Conservation (phyloP, 148 eudicot species). For the Dysphania ambrosioides region DNA sequence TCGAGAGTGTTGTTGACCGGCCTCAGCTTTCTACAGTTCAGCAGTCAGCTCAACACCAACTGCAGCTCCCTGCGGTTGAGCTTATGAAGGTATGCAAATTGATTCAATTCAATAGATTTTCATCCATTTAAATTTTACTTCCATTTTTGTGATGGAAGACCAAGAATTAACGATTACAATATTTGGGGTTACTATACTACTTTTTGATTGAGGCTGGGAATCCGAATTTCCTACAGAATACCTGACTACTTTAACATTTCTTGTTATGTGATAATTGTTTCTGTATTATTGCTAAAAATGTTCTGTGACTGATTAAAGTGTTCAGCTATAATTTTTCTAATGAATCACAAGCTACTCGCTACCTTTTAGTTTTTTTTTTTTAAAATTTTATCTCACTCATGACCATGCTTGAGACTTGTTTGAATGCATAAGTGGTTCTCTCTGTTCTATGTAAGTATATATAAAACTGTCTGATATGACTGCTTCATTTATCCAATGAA, state of each 20-base stretch:
- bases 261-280: not conserved
- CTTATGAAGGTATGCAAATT: constrained; percentile 64
- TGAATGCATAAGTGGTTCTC: not conserved
- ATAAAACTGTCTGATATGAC: not conserved
- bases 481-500: not conserved
- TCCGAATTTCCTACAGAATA: not conserved
- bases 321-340: no score
- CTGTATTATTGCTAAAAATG: not conserved
- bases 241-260: not conserved
- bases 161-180: not conserved
- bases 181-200: not conserved
- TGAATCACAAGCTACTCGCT: no score
- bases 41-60: constrained; percentile 72
- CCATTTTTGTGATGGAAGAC: constrained; percentile 6
- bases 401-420: no score
- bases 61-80: constrained; percentile 87
- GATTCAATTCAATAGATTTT: not conserved
- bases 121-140: not conserved
- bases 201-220: not conserved
- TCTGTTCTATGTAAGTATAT: not conserved
- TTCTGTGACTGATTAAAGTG: not conserved
- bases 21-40: constrained; percentile 47
- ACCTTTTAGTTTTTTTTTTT: not conserved
- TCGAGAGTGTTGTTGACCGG: constrained; percentile 52
- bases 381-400: no score